Percentiles rank a stretch among this genome's conserved stretches.
These are phyloP conservation scores for Arachis hypogaea DNA, from an alignment of 306 rosid species.

Conservation along the genomic window DNA sequence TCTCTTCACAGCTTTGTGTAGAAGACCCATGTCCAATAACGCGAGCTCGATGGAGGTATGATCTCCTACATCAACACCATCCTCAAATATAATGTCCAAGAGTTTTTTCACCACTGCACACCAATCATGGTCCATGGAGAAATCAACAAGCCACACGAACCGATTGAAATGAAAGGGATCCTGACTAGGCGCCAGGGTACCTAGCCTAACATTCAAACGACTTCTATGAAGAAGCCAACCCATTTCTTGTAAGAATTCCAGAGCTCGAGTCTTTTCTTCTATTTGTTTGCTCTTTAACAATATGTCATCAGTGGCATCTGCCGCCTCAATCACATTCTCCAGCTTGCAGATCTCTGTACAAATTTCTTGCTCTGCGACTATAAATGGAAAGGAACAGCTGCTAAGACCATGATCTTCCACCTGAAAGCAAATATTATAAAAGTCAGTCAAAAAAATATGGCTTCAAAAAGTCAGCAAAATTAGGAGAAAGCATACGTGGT, in stretches of 20 bases:
- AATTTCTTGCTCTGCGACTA: slow-evolving; percentile 78
- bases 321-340: slow-evolving; percentile 57
- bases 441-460: slow-evolving; percentile 20
- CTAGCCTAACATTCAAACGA: slow-evolving; percentile 55
- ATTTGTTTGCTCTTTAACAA: slow-evolving; percentile 30
- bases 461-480: slow-evolving; percentile 18
- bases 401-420: slow-evolving; percentile 84
- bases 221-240: slow-evolving; percentile 89
- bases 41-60: slow-evolving; percentile 59
- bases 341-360: slow-evolving; percentile 73
- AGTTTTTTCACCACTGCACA: slow-evolving; percentile 74
- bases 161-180: slow-evolving; percentile 60
- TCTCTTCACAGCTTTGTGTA: slow-evolving; percentile 76
- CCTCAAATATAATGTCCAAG: slow-evolving; percentile 61
- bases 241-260: slow-evolving; percentile 76
- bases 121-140: slow-evolving; percentile 82
- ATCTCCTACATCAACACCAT: slow-evolving; percentile 59
- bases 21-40: slow-evolving; percentile 62
- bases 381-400: slow-evolving; percentile 75
- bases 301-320: slow-evolving; percentile 40
- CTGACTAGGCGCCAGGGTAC: slow-evolving; percentile 53
- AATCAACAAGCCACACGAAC: slow-evolving; percentile 72
- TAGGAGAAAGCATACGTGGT: slow-evolving; percentile 5
- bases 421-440: slow-evolving; percentile 43
- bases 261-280: slow-evolving; percentile 63